Evolutionary conservation across 306 rosid species (phyloP), one percentile per base, ranked within the genome.

Genomic region (Acacia confusa): DNA sequence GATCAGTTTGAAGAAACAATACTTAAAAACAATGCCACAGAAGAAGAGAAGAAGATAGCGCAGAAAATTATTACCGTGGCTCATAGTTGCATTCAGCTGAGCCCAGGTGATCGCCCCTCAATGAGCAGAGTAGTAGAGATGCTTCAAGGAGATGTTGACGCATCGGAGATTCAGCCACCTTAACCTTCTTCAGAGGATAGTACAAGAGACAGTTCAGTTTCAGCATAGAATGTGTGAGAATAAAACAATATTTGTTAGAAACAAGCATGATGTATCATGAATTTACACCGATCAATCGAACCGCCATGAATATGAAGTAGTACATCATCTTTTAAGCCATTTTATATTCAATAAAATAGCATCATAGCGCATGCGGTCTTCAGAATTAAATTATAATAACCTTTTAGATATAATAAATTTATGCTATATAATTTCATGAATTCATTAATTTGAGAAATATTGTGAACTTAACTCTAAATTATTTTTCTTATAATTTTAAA

Each of bases 1-100:
- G 76, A 68, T 11, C 82, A 78, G 55, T 78, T 50, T 78, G 76
- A 78, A 25, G 76, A 69, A 69, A 53, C 58, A 9, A 40, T 78
- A 52, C 19, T 53, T 9, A 1, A 34, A 12, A 52, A 45, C 65
- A 53, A 78, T 78, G 81, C 66, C 27, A 34, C 67, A 6, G 41
- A 78, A n/a, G 60, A 44, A 44, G 48, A 67, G 67, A 60, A 65
- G 48, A 55, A 34, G 24, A 67, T 67, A 22, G 81, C 75, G 4
- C 43, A 78, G 65, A 78, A 78, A 44, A 66, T 67, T 67, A 66
- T 67, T 48, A 5, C 40, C 1, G 17, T 65, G 69, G 52, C 75
- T 34, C 52, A 36, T 9, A n/a, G n/a, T n/a, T 78, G 81, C 64
- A 67, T 78, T 32, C 67, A 67, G 20, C 52, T 78, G 67, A 78